These are phyloP conservation scores for Colletotrichum abscissum DNA, from an alignment of 2,329 filamentous ascomycete genomes.

Conservation along the genomic window DNA sequence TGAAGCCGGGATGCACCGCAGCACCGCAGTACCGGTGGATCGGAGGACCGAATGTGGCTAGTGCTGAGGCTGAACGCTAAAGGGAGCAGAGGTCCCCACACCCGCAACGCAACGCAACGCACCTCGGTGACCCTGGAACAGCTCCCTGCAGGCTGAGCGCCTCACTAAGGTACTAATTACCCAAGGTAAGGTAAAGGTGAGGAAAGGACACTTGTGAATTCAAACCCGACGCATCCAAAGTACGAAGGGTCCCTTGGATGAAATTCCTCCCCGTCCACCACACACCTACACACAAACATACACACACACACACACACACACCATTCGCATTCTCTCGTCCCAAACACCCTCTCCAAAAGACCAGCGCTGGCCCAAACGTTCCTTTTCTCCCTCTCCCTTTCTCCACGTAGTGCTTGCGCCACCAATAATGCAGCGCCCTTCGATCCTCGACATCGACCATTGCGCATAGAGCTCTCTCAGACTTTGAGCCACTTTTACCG, in stretches of 20 bases:
- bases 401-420: not conserved
- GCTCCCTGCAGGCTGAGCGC: not conserved
- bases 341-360: not conserved
- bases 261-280: not conserved
- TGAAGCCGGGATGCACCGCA: not conserved
- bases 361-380: not conserved
- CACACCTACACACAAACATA: no score
- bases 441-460: not conserved
- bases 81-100: not conserved
- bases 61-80: conserved; percentile 7
- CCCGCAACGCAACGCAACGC: no score
- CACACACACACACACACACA: not conserved
- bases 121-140: conserved; percentile 5
- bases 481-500: not conserved
- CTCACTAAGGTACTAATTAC: not conserved
- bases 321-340: not conserved
- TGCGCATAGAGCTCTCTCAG: conserved; percentile 24
- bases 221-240: not conserved
- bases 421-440: conserved; percentile 30
- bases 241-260: conserved; percentile 14
- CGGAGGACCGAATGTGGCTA: conserved; percentile 5
- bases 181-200: no score
- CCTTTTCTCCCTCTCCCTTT: not conserved
- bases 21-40: no score
- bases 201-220: conserved; percentile 31